Conservation (phyloP, 2,329 filamentous ascomycete genomes). For the Dactylellina haptotyla region DNA sequence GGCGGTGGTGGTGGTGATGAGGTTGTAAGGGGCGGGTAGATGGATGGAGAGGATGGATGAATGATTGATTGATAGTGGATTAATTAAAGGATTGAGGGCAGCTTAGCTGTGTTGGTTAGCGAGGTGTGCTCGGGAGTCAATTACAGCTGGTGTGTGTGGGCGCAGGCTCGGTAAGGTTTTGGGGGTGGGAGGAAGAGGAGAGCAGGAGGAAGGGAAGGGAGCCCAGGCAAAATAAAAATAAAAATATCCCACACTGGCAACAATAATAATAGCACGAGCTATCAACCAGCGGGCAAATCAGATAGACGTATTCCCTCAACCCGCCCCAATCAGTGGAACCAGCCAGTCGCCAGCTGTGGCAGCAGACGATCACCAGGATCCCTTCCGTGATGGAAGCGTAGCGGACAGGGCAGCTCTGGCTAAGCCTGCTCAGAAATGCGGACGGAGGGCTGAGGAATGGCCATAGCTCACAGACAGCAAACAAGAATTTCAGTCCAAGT, state of each 20-base stretch:
- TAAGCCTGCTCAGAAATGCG: conserved; percentile 42
- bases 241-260: conserved; percentile 53
- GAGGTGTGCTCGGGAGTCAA: conserved; percentile 23
- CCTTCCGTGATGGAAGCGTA: background rate
- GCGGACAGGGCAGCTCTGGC: background rate
- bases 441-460: conserved; percentile 29
- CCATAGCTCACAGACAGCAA: background rate
- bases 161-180: conserved; percentile 9
- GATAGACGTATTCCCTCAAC: background rate
- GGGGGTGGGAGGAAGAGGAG: conserved; percentile 7
- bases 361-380: no score
- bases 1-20: conserved; percentile 14
- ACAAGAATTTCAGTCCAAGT: conserved; percentile 14
- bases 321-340: conserved; percentile 12
- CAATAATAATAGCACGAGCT: conserved; percentile 51
- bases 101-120: conserved; percentile 5
- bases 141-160: conserved; percentile 20
- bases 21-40: background rate
- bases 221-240: conserved; percentile 30
- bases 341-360: background rate
- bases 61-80: background rate
- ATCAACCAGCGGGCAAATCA: background rate
- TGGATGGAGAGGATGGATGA: background rate
- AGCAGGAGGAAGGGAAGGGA: conserved; percentile 12
- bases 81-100: background rate